Evolutionary conservation across 495 filamentous ascomycete species (phyloP), one percentile per base, ranked within the genome.

Genomic region (Durotheca rogersii): DNA sequence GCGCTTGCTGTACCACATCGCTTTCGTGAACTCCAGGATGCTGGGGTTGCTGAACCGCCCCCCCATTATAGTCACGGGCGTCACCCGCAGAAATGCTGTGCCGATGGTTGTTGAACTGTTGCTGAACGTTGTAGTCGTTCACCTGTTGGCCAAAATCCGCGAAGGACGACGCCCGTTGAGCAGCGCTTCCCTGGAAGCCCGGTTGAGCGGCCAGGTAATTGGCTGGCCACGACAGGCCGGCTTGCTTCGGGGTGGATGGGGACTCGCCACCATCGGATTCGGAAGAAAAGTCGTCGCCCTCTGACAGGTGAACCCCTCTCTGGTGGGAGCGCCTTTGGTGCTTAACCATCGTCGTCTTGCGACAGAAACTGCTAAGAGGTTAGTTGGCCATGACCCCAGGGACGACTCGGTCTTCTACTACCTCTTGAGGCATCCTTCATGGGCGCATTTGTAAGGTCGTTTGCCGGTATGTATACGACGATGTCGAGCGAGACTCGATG

Each of bases 271-370:
- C 70, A 31, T 75, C 76, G 9, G 72, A 76, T 38, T 81, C 80
- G n/a, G 81, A 81, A 40, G 73, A 73, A 39, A 74, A 73, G 51
- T 80, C 80, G 27, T 76, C 76, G 10, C 68, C 52, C 38, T 77
- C 78, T 10, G 69, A 69, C n/a, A 69, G 71, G 60, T 78, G 68
- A 40, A 78, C 72, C 2, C 84, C 82, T 40, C 80, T 75, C 23
- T 82, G 81, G 62, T 90, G 87, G 1, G 82, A 82, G 16, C 83
- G 80, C 38, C 81, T 70, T 59, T 85, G 82, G 55, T 94, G 89
- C 65, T 91, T 94, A 5, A 88, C 88, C 77, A 92, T 81, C 14
- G 89, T 92, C 7, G 88, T 91, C 63, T 92, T 91, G 31, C 89
- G 81, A 72, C 87, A 91, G 67, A 92, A 94, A 60, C 89, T 94